Conservation (phyloP, 1,139 yeast species). For the Kazachstania sp. region DNA sequence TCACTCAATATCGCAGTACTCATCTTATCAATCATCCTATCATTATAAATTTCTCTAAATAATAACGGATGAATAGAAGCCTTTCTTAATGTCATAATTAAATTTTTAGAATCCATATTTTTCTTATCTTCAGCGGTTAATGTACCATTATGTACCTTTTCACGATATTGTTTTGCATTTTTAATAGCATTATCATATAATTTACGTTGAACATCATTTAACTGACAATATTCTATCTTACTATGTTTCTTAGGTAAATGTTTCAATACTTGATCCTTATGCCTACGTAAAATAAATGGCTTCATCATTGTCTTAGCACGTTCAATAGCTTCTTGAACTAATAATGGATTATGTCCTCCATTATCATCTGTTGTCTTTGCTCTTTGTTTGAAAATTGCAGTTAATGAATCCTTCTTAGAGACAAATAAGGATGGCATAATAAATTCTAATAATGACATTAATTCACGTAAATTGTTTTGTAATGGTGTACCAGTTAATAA, state of each 20-base stretch:
- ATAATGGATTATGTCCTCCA: conserved; percentile 60
- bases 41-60: conserved; percentile 54
- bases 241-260: conserved; percentile 77
- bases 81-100: conserved; percentile 63
- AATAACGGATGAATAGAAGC: conserved; percentile 70
- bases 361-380: conserved; percentile 54
- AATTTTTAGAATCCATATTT: conserved; percentile 37
- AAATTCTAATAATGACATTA: conserved; percentile 81
- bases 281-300: conserved; percentile 88
- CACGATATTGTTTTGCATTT: conserved; percentile 44
- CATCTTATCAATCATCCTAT: conserved; percentile 53
- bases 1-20: conserved; percentile 71
- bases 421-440: conserved; percentile 78
- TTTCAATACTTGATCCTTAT: conserved; percentile 81
- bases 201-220: conserved; percentile 47
- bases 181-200: conserved; percentile 56
- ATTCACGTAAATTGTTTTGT: conserved; percentile 83
- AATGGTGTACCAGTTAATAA: conserved; percentile 93
- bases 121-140: conserved; percentile 19
- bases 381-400: conserved; percentile 74
- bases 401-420: conserved; percentile 74
- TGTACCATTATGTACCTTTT: conserved; percentile 24
- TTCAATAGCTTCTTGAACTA: conserved; percentile 83
- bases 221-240: conserved; percentile 53
- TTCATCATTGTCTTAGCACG: conserved; percentile 98